Conservation (phyloP, 805 yeast species). For the Dipodascus albidus region DNA sequence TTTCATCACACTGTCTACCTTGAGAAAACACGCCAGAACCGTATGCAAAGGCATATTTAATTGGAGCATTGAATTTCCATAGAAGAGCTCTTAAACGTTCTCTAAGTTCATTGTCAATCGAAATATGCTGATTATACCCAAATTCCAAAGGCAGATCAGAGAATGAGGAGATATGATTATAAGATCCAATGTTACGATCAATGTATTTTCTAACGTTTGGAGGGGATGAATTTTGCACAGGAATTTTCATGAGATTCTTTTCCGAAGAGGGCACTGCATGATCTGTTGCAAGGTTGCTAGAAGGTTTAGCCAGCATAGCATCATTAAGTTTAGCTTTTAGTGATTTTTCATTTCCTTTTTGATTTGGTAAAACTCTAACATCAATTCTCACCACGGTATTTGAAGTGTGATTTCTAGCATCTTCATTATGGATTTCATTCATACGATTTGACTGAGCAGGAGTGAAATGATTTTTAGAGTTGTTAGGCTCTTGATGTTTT, state of each 20-base stretch:
- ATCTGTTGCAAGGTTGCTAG: background rate
- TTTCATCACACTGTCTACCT: constrained; percentile 31
- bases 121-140: constrained; percentile 47
- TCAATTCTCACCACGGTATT: too few species aligned
- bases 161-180: constrained; percentile 39
- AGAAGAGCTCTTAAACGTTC: constrained; percentile 38
- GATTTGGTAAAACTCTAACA: background rate
- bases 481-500: background rate
- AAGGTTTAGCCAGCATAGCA: background rate
- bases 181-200: constrained; percentile 13
- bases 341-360: background rate
- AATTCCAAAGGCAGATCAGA: constrained; percentile 43
- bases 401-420: too few species aligned
- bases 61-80: constrained; percentile 55
- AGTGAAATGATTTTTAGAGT: too few species aligned
- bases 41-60: constrained; percentile 78
- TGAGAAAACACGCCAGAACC: constrained; percentile 92
- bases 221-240: background rate
- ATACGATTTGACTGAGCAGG: too few species aligned
- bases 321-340: background rate
- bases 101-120: constrained; percentile 34
- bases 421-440: too few species aligned
- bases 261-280: background rate
- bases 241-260: background rate
- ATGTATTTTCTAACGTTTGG: constrained; percentile 24